phyloP scores from a whole-genome alignment of 805 yeast species.

The Myxozyma vanderwaltii region DNA sequence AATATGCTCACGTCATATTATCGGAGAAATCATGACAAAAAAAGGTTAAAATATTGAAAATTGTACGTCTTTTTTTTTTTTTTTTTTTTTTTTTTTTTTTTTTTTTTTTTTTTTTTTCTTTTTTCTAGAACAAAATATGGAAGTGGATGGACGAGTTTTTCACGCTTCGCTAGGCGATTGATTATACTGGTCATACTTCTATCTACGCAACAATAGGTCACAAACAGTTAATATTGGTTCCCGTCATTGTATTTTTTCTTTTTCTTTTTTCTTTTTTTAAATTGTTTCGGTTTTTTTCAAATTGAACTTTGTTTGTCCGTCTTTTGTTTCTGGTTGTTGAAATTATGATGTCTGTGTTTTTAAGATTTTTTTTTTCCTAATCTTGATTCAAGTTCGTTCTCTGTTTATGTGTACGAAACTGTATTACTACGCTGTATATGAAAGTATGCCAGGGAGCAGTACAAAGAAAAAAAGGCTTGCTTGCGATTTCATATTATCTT shows the following conservation, averaged over 20 bases:
- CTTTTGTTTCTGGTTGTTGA: neutral
- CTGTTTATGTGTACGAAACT: neutral
- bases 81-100: conserved; percentile 19
- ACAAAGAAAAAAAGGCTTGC: neutral
- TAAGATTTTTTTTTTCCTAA: neutral
- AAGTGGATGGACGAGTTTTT: neutral
- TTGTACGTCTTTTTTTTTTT: conserved; percentile 23
- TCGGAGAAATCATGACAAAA: conserved; percentile 8
- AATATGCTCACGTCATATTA: neutral
- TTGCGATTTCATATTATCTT: neutral
- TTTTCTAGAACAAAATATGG: too few species aligned
- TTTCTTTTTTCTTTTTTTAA: too few species aligned
- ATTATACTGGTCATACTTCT: neutral
- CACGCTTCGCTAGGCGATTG: too few species aligned
- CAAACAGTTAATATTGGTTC: neutral
- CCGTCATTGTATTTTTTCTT: too few species aligned
- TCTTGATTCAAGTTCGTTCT: neutral
- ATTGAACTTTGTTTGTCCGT: neutral
- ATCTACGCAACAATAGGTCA: neutral
- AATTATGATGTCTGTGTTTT: neutral
- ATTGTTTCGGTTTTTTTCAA: neutral
- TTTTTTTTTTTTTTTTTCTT: conserved; percentile 24
- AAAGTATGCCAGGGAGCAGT: neutral
- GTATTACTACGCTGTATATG: neutral
- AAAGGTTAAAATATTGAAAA: conserved; percentile 26